phyloP scores from a whole-genome alignment of 2,329 filamentous ascomycete species.

The Stagonosporopsis vannaccii region DNA sequence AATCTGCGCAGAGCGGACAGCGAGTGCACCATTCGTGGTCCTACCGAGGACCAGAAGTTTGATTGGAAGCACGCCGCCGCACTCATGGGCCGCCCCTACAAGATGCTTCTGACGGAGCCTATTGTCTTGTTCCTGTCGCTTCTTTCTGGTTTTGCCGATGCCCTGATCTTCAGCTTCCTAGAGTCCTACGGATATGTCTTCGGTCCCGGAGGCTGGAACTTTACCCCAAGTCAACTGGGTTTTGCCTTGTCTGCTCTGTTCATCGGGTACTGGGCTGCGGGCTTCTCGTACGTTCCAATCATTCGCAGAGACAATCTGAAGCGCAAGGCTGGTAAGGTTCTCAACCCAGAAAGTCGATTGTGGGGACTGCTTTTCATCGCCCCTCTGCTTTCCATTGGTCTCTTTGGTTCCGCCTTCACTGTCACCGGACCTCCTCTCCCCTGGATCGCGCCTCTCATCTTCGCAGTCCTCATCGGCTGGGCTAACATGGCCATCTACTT shows the following conservation, averaged over 20 bases:
- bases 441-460: constrained; percentile 66
- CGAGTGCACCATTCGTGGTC: constrained; percentile 65
- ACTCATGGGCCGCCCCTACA: constrained; percentile 70
- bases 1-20: constrained; percentile 68
- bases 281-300: constrained; percentile 63
- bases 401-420: constrained; percentile 72
- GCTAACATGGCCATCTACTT: constrained; percentile 76
- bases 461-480: constrained; percentile 63
- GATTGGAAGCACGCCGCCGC: constrained; percentile 51
- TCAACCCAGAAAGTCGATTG: constrained; percentile 70
- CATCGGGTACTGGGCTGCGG: constrained; percentile 70
- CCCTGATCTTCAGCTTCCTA: constrained; percentile 79
- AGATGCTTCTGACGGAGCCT: constrained; percentile 76
- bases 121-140: constrained; percentile 75
- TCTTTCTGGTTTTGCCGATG: constrained; percentile 75
- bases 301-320: constrained; percentile 57
- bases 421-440: constrained; percentile 65
- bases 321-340: constrained; percentile 52
- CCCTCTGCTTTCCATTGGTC: constrained; percentile 67
- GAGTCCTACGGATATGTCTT: constrained; percentile 74
- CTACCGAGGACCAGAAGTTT: constrained; percentile 63
- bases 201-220: constrained; percentile 64
- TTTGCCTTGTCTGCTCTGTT: constrained; percentile 66
- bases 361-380: constrained; percentile 69
- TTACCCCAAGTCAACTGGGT: constrained; percentile 63